Evolutionary conservation across 495 filamentous ascomycete genomes (phyloP).

Genomic region (Podospora pseudocomata): DNA sequence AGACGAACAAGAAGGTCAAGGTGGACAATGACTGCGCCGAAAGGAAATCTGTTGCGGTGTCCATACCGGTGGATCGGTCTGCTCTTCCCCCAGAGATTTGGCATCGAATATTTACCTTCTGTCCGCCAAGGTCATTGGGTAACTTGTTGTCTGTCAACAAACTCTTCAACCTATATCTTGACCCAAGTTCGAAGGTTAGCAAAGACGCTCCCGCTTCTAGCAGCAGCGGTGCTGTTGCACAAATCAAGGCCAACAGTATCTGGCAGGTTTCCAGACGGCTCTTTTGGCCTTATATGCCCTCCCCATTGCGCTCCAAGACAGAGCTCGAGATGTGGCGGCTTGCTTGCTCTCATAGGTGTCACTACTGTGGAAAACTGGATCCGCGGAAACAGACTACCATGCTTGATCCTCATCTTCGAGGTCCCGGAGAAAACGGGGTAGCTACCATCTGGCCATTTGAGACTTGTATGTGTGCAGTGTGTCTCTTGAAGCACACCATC

Average conservation of each 20-base stretch:
- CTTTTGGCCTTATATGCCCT: conserved; percentile 54
- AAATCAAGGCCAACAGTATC: conserved; percentile 50
- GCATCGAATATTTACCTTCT: conserved; percentile 54
- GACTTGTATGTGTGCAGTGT: conserved; percentile 57
- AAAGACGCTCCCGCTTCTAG: conserved; percentile 26
- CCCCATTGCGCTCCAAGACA: conserved; percentile 48
- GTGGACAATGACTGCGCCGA: neutral
- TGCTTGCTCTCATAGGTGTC: conserved; percentile 50
- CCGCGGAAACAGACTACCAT: conserved; percentile 12
- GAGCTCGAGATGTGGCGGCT: conserved; percentile 65
- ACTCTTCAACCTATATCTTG: conserved; percentile 52
- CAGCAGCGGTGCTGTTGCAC: conserved; percentile 19
- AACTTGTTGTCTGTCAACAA: conserved; percentile 50
- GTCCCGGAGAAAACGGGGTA: conserved; percentile 51
- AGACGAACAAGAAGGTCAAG: neutral
- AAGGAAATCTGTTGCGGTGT: neutral
- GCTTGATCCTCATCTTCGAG: conserved; percentile 45
- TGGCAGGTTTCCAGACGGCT: conserved; percentile 58
- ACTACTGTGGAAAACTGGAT: conserved; percentile 47
- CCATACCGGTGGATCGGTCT: conserved; percentile 32
- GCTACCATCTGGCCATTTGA: conserved; percentile 64
- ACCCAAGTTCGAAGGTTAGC: conserved; percentile 35
- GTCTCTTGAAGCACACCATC: conserved; percentile 52
- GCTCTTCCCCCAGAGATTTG: conserved; percentile 50
- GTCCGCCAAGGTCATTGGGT: conserved; percentile 48